A percentile compares a stretch with the other conserved stretches of the same genome.
Evolutionary conservation across 768 basidiomycete genomes (phyloP).

Genomic region (Thelephora ganbajun): DNA sequence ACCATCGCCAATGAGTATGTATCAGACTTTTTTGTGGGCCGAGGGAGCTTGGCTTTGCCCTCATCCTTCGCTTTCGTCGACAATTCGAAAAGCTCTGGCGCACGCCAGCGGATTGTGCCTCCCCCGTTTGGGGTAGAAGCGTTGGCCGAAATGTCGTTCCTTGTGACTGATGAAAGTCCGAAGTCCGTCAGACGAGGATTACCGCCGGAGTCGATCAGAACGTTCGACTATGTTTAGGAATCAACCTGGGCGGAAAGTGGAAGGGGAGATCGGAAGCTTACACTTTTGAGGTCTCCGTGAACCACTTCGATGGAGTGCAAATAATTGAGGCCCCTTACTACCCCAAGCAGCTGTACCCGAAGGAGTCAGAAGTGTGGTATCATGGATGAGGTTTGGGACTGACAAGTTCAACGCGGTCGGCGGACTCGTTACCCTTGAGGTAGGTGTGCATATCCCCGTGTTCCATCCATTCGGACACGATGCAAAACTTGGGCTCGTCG

Average conservation of each 20-base stretch:
- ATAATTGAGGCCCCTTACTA: constrained; percentile 3
- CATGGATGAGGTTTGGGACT: neutral
- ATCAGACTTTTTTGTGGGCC: neutral
- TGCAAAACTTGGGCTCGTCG: neutral
- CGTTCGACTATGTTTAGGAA: constrained; percentile 2
- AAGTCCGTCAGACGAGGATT: constrained; percentile 7
- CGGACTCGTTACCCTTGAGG: neutral
- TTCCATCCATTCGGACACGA: constrained; percentile 6
- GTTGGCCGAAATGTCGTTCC: neutral
- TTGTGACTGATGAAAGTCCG: constrained; percentile 2
- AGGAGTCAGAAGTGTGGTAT: neutral
- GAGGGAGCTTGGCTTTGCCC: no score
- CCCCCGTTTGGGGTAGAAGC: neutral
- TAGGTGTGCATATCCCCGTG: constrained; percentile 2
- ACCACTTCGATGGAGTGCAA: constrained; percentile 2
- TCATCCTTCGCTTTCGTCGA: neutral
- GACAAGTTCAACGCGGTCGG: neutral
- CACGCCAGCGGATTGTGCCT: neutral
- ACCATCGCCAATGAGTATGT: constrained; percentile 4
- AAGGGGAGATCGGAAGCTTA: neutral
- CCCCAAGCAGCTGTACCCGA: neutral
- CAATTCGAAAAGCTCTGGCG: constrained; percentile 3
- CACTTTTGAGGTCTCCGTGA: constrained; percentile 4
- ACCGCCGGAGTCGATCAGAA: constrained; percentile 4
- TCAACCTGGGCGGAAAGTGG: neutral